Conservation (phyloP, 495 filamentous ascomycete species). For the Diplogelasinospora grovesii region DNA sequence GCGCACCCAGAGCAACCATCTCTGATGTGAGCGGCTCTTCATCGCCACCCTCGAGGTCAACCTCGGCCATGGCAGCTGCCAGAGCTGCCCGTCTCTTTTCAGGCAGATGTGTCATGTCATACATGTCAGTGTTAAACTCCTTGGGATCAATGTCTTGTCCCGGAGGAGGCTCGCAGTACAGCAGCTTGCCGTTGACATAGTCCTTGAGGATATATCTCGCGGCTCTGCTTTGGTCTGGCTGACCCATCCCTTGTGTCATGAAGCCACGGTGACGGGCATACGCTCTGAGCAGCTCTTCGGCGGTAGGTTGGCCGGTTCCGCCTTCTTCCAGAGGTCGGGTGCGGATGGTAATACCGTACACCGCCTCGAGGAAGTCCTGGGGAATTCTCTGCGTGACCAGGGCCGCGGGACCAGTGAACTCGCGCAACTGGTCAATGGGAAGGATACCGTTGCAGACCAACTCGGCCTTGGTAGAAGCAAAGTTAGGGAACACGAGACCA, state of each 20-base stretch:
- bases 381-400: conserved; percentile 90
- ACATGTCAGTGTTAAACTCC: conserved; percentile 85
- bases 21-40: conserved; percentile 39
- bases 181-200: conserved; percentile 91
- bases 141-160: conserved; percentile 54
- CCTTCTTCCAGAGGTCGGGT: conserved; percentile 86
- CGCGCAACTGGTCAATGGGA: conserved; percentile 93
- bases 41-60: conserved; percentile 26
- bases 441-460: conserved; percentile 93
- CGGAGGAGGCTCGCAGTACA: conserved; percentile 86
- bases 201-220: conserved; percentile 91
- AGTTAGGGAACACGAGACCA: conserved; percentile 97
- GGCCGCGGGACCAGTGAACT: conserved; percentile 81
- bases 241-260: conserved; percentile 75
- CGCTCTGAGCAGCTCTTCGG: conserved; percentile 76
- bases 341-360: conserved; percentile 86
- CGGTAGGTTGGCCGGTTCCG: conserved; percentile 81
- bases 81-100: conserved; percentile 59
- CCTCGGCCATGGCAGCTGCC: conserved; percentile 37
- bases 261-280: conserved; percentile 89
- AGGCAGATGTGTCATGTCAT: conserved; percentile 72
- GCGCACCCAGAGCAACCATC: conserved; percentile 34
- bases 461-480: conserved; percentile 93
- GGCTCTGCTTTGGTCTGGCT: conserved; percentile 88
- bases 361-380: conserved; percentile 78